Percentiles rank a stretch among this genome's conserved stretches.
These are phyloP conservation scores for Pyrenula massariospora DNA, from an alignment of 495 filamentous ascomycete genomes.

Conservation along the genomic window DNA sequence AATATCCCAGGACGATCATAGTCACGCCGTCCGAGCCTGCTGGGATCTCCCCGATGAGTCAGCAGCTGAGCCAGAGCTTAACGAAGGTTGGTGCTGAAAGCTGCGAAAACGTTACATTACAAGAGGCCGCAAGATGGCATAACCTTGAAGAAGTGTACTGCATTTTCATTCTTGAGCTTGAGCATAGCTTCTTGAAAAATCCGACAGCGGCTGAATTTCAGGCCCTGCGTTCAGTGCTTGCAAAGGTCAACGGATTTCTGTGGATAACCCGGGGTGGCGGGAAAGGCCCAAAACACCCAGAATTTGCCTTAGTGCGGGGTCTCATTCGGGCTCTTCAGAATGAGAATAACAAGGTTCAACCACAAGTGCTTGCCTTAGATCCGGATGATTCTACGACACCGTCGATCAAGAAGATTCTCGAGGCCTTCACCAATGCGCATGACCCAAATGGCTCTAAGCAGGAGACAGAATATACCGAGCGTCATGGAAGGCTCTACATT, in stretches of 20 bases:
- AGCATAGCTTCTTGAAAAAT: constrained; percentile 4
- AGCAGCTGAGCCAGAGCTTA: neutral
- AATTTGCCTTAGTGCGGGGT: constrained; percentile 8
- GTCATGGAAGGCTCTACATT: neutral
- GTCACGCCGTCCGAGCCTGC: neutral
- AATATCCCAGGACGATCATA: neutral
- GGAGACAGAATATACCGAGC: neutral
- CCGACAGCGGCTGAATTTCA: constrained; percentile 1
- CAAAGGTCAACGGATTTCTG: neutral
- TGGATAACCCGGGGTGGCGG: constrained; percentile 3
- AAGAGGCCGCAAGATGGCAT: neutral
- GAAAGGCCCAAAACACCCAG: constrained; percentile 3
- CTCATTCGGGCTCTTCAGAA: constrained; percentile 5
- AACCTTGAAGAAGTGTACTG: neutral
- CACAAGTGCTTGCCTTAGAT: constrained; percentile 3
- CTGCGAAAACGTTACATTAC: neutral
- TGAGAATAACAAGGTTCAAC: constrained; percentile 2
- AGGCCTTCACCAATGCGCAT: neutral
- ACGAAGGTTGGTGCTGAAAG: neutral
- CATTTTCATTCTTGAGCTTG: neutral
- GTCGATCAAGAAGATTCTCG: neutral
- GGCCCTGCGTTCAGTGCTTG: constrained; percentile 1
- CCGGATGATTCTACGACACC: neutral
- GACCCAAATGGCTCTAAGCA: constrained; percentile 1
- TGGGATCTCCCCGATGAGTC: neutral